Evolutionary conservation across 2,329 filamentous ascomycete species (phyloP), one percentile per base, ranked within the genome.

Genomic region (Beauveria varroae): DNA sequence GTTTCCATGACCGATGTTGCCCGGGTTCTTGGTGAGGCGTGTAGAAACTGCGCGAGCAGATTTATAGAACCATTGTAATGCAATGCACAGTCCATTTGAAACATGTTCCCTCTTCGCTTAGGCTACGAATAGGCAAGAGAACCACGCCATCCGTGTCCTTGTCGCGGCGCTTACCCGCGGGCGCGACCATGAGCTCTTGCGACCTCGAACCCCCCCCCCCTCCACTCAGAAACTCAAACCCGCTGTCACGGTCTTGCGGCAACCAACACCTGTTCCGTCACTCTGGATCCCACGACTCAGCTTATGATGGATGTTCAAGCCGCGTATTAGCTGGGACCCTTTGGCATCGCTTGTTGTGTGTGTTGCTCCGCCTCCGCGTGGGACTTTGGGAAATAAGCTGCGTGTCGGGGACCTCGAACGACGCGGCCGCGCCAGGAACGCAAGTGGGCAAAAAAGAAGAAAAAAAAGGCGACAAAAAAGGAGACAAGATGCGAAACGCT

Each of bases 321-420:
- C 34, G 40, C 41, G 30, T 12, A 28, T 28, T 28, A 41, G 18
- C 56, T 34, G 34, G 41, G 43, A 4, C 20, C 10, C 10, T 7
- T 24, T 30, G 24, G 10, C 5, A 30, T 40, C 49, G 34, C 34
- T 49, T 34, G n/a, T 18, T 18, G n/a, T 30, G 20, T 24, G 9
- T 41, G 20, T 49, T 57, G 55, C 56, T 58, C 56, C 56, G 56
- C 56, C 46, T 50, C 20, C 44, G 34, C 56, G 34, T 58, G 56
- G 56, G 34, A 58, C n/a, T 14, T 34, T 5, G 30, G 5, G 30
- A 34, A 14, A 14, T 34, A 12, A 34, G 30, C 30, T 34, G 10
- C 10, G 10, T 34, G 30, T 12, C 30, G 9, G 30, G 10, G 10
- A 5, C 10, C 10, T 34, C 30, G 30, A 34, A 34, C 30, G 30